Evolutionary conservation across 2,329 filamentous ascomycete species (phyloP).

Genomic region (Penicillium expansum): DNA sequence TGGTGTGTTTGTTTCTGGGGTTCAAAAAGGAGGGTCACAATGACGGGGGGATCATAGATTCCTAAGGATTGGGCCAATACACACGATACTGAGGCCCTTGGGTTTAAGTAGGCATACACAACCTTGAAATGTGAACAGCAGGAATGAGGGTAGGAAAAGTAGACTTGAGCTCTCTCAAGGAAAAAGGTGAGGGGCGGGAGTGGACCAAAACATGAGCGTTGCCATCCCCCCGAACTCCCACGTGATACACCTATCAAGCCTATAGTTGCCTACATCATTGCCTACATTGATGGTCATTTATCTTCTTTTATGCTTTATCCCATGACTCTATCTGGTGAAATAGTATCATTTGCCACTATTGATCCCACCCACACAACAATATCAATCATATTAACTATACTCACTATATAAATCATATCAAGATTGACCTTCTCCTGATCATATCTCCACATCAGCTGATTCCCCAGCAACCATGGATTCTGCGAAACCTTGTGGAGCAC

Average conservation of each 20-base stretch:
- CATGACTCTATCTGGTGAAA: neutral
- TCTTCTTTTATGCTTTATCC: neutral
- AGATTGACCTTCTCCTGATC: neutral
- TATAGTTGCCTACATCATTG: neutral
- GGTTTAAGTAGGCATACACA: neutral
- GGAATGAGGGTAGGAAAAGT: neutral
- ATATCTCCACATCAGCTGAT: slow-evolving; percentile 20
- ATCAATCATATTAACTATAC: neutral
- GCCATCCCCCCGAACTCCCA: slow-evolving; percentile 16
- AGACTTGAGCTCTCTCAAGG: slow-evolving; percentile 11
- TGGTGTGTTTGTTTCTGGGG: slow-evolving; percentile 18
- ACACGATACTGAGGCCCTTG: neutral
- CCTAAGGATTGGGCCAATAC: neutral
- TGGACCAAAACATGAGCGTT: slow-evolving; percentile 23
- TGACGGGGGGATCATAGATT: neutral
- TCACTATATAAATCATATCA: neutral
- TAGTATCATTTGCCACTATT: neutral
- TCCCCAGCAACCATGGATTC: slow-evolving; percentile 20
- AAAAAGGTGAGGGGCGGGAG: slow-evolving; percentile 20
- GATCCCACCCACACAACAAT: neutral
- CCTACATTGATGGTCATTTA: neutral
- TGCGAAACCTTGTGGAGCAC: slow-evolving; percentile 12
- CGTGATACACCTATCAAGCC: slow-evolving; percentile 20
- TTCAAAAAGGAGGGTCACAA: slow-evolving; percentile 12
- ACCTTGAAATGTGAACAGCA: neutral